These are phyloP conservation scores for Coniochaeta pulveracea DNA, from an alignment of 2,329 filamentous ascomycete genomes.

Conservation along the genomic window DNA sequence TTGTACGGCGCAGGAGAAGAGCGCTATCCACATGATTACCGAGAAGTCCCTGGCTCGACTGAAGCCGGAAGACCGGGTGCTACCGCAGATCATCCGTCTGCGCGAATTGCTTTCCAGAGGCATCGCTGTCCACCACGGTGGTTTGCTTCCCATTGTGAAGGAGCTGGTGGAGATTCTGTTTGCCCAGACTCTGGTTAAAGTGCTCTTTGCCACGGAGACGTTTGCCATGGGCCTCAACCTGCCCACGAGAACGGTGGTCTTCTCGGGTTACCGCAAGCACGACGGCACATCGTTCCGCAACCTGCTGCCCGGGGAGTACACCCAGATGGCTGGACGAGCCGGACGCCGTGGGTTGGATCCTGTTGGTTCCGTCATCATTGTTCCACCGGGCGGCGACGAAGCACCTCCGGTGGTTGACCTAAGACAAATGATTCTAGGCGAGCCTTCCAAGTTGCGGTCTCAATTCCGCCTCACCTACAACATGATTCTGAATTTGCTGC, in stretches of 20 bases:
- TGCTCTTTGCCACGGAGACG: conserved; percentile 94
- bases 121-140: conserved; percentile 93
- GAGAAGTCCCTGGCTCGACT: conserved; percentile 87
- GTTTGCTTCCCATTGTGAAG: conserved; percentile 90
- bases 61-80: conserved; percentile 74
- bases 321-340: conserved; percentile 94
- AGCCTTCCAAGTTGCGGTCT: conserved; percentile 87
- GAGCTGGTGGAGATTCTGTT: conserved; percentile 96
- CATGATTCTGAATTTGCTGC: conserved; percentile 93
- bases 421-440: conserved; percentile 88
- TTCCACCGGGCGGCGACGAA: conserved; percentile 72
- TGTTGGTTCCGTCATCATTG: conserved; percentile 90
- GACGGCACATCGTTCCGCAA: conserved; percentile 89
- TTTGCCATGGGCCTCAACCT: conserved; percentile 98
- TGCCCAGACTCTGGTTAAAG: conserved; percentile 87
- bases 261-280: conserved; percentile 93
- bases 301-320: conserved; percentile 88
- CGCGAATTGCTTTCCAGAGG: conserved; percentile 77
- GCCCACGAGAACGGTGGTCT: conserved; percentile 91
- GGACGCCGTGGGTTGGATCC: conserved; percentile 86
- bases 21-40: conserved; percentile 93
- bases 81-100: conserved; percentile 88
- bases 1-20: conserved; percentile 87
- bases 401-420: conserved; percentile 76
- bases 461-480: conserved; percentile 98